Base-by-base conservation (phyloP, 2,329 filamentous ascomycete genomes). In the Aspergillus aculeatus region DNA sequence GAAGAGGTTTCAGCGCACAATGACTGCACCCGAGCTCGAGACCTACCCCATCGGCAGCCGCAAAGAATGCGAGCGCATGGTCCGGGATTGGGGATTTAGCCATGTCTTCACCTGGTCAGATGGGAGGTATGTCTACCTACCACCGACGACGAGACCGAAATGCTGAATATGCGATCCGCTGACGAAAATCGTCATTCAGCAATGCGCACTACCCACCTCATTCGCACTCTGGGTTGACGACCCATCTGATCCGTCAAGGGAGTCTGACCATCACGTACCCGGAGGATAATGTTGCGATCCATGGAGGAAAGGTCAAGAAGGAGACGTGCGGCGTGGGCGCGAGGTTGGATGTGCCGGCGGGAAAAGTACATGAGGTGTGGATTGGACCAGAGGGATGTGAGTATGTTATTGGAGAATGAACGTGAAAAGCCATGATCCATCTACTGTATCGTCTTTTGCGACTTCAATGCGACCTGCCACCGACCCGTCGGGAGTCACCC, bases 71-170 rank as follows among this genome's bases (percentile, higher is more conserved):
- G 84, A 87, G 69, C 69, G 71, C 41, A 73, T 83, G 61, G 85
- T 88, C 9, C 76, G 77, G 41, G 78, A 78, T 9, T 87, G 84
- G 84, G 85, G 85, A 1, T 88, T 87, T 70, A 63, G 65, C 10
- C 80, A 83, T 65, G 82, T 87, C 65, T 87, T 87, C 66, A 87
- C 84, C 4, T 87, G 84, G 84, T 81, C 80, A 1, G 85, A 87
- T 70, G 73, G 80, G 52, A 81, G 83, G 83, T 85, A 77, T 64
- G 77, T 47, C 14, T n/a, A 44, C 38, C 23, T 14, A 14, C 35
- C 32, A 35, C 12, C 26, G 26, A 29, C 26, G 26, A 29, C 26
- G 9, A 29, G 26, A 10, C 7, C 26, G 26, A 29, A 10, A 29
- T 29, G 26, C 23, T 29, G 7, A 29, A 29, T 47, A 21, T 14